phyloP scores from a whole-genome alignment of 2,329 filamentous ascomycete genomes.

The Alternaria gansuensis region DNA sequence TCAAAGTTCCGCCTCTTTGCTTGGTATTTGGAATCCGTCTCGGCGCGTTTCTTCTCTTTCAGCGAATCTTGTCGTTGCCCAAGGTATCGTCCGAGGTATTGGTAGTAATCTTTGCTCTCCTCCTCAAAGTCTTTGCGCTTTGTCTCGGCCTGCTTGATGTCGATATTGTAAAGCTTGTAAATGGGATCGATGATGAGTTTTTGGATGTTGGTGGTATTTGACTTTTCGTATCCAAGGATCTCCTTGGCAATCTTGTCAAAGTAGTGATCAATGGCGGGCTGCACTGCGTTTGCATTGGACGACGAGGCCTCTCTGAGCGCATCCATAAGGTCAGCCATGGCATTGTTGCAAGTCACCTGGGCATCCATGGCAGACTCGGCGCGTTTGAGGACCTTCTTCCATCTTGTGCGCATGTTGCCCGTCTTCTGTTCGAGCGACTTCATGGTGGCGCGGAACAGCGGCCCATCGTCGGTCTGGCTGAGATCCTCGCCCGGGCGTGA shows the following conservation, averaged over 20 bases:
- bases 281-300: conserved; percentile 95
- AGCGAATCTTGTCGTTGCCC: conserved; percentile 94
- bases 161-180: conserved; percentile 87
- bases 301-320: conserved; percentile 85
- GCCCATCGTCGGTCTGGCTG: conserved; percentile 86
- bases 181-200: conserved; percentile 95
- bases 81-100: conserved; percentile 93
- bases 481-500: conserved; percentile 83
- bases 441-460: conserved; percentile 94
- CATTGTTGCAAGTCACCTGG: conserved; percentile 85
- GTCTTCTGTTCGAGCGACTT: conserved; percentile 97
- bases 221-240: conserved; percentile 84
- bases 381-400: conserved; percentile 94
- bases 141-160: conserved; percentile 96
- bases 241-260: conserved; percentile 96
- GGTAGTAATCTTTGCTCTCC: conserved; percentile 98
- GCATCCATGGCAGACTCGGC: conserved; percentile 87
- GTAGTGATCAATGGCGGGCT: conserved; percentile 95
- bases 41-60: conserved; percentile 95
- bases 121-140: conserved; percentile 99
- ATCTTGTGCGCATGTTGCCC: conserved; percentile 88
- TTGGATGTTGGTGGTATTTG: conserved; percentile 84
- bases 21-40: conserved; percentile 97
- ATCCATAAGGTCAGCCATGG: conserved; percentile 82
- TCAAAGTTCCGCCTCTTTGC: conserved; percentile 93